Evolutionary conservation across 768 basidiomycete species (phyloP), one percentile per base, ranked within the genome.

Genomic region (Scleroderma citrinum): DNA sequence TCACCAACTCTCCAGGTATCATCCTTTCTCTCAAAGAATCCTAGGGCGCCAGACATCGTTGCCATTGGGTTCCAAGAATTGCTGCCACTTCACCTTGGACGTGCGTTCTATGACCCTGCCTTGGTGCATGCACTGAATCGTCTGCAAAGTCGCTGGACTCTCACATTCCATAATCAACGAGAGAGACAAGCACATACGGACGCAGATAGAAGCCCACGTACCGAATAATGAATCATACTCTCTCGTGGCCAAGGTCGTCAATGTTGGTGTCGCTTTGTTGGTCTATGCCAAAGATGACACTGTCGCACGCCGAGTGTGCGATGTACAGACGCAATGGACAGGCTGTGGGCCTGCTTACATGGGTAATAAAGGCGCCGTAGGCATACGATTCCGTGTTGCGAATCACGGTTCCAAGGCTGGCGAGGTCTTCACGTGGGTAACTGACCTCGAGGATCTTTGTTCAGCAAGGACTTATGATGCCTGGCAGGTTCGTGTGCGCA

Each of bases 301-400:
- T 17, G 54, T 87, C 44, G 82, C 77, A 40, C 75, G 82, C 50
- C 71, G 69, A 47, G 71, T 86, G 19, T 68, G 71, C 51, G 78
- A 88, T 56, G 79, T 88, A 31, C 74, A 90, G 59, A 85, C 86
- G 41, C 71, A 78, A 48, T 85, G 88, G 82, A 87, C 83, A 0
- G 85, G 88, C 7, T 80, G 72, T 51, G 85, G 85, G 5, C 83
- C 80, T 30, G 76, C 65, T 14, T 83, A 78, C 56, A 88, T 96
- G 88, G 91, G 89, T 6, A 96, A 99, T 71, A 98, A 98, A 68
- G 92, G 92, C 23, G 94, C 91, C 1, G 92, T 96, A 3, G 93
- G 87, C 13, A 75, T 92, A 36, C 77, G 94, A 35, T 85, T 98
- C 65, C 80, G 85, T 43, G 74, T 93, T 19, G 67, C 74, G n/a